Percentiles rank a stretch among this genome's conserved stretches.
Evolutionary conservation across 768 basidiomycete species (phyloP).

Genomic region (Termitomyces sp.): DNA sequence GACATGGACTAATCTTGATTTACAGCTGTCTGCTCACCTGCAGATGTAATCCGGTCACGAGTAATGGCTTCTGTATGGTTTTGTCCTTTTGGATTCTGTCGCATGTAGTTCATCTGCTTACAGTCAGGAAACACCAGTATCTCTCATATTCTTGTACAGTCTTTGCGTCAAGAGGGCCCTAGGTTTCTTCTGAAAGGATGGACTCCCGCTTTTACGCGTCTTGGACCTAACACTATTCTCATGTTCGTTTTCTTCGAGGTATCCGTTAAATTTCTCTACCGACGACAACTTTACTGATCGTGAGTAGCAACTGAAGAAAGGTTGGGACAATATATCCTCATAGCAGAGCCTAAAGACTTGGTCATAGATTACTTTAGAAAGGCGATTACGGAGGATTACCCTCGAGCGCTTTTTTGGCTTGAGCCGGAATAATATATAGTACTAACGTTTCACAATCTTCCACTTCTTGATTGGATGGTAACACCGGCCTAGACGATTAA

Average conservation of each 20-base stretch:
- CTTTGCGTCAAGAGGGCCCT: conserved; percentile 68
- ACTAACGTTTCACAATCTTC: neutral
- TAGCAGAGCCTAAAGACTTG: neutral
- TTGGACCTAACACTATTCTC: conserved; percentile 79
- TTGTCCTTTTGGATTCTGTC: neutral
- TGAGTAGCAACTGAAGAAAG: conserved; percentile 63
- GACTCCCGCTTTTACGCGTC: conserved; percentile 81
- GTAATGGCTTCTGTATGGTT: conserved; percentile 66
- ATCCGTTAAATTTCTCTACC: conserved; percentile 6
- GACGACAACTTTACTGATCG: neutral
- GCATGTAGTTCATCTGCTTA: conserved; percentile 2
- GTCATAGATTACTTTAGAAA: neutral
- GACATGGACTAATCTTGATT: conserved; percentile 3
- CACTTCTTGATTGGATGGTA: neutral
- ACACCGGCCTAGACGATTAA: conserved; percentile 4
- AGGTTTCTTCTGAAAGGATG: conserved; percentile 83
- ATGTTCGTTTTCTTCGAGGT: conserved; percentile 87
- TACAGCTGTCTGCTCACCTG: conserved; percentile 72
- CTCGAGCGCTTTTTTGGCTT: neutral
- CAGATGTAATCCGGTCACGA: conserved; percentile 70
- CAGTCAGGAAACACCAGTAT: conserved; percentile 49
- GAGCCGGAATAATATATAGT: neutral
- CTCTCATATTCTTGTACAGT: conserved; percentile 47
- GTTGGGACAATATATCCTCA: conserved; percentile 34
- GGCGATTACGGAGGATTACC: neutral